Conservation (phyloP, 768 basidiomycete species). For the Hypholoma fasciculare region DNA sequence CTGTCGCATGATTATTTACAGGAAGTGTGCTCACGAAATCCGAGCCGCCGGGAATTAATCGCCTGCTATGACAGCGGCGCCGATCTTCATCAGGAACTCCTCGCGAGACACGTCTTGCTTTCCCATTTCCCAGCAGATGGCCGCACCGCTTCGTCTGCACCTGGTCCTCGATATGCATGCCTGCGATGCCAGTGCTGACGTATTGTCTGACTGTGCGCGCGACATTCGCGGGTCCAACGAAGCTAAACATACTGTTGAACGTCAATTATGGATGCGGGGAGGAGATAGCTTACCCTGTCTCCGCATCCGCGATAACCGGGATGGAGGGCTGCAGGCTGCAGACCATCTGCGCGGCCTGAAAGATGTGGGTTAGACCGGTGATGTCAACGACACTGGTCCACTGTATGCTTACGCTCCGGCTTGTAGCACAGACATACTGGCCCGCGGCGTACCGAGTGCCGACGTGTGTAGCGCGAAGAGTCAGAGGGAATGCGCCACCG, state of each 20-base stretch:
- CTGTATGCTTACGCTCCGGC: slow-evolving; percentile 76
- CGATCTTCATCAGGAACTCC: slow-evolving; percentile 71
- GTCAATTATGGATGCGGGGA: not conserved
- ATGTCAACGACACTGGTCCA: slow-evolving; percentile 83
- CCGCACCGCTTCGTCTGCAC: slow-evolving; percentile 81
- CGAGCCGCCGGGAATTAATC: slow-evolving; percentile 76
- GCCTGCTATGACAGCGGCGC: slow-evolving; percentile 75
- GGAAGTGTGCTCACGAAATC: slow-evolving; percentile 52
- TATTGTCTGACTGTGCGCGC: slow-evolving; percentile 74
- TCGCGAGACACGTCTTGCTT: slow-evolving; percentile 81
- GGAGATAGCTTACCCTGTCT: slow-evolving; percentile 55
- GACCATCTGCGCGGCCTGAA: slow-evolving; percentile 66
- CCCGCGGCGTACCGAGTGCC: slow-evolving; percentile 87
- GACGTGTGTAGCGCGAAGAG: slow-evolving; percentile 47
- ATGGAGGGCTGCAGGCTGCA: slow-evolving; percentile 61
- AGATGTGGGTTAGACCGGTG: not conserved
- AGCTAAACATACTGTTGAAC: slow-evolving; percentile 25
- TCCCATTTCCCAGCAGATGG: slow-evolving; percentile 55
- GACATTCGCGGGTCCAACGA: slow-evolving; percentile 73
- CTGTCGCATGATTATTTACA: not conserved
- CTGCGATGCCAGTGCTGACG: slow-evolving; percentile 68
- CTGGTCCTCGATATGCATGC: slow-evolving; percentile 77
- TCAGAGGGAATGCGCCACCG: slow-evolving; percentile 66
- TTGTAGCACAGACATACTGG: slow-evolving; percentile 80
- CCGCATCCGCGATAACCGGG: slow-evolving; percentile 78